Evolutionary conservation across 179 eudicot genomes (phyloP), one percentile per base, ranked within the genome.

Genomic region (Drosera spatulata): DNA sequence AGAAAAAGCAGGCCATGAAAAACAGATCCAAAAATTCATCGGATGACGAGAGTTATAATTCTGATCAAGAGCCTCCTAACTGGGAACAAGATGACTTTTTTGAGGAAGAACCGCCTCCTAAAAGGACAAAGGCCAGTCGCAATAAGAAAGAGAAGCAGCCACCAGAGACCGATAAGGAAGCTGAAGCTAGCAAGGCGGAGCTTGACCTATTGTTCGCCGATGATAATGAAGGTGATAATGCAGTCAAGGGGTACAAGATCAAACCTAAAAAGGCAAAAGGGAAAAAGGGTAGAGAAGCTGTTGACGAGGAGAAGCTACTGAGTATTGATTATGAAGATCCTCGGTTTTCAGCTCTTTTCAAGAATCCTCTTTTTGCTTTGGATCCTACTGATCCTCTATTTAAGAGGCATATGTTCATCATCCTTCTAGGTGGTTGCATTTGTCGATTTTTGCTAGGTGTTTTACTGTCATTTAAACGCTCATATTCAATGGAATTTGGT

Each of bases 381-480:
- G 99, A 93, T 69, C 98, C 99, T 42, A 93, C 99, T 4, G 95
- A 88, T 72, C 96, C 99, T 62, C 86, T 84, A 39, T 93, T 80
- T 70, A 86, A 86, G 72, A 88, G 99, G 99, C 88, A 73, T 57
- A n/a, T 14, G 42, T 10, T 52, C 14, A 11, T 3, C 15, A 3
- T 52, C 14, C 2, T 52, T n/a, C 33, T 22, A 22, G 33, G 33
- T 22, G 33, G 33, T 22, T 22, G 33, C 33, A 22, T 22, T 22
- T 22, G 1, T 22, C 33, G 33, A 22, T 22, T 22, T 22, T 22
- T 22, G 33, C 33, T 22, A 22, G 33, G 33, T 22, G 33, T 4
- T 33, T n/a, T 52, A 22, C 6, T 52, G 22, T 6, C 15, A 52
- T n/a, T 22, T 11, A 33, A 10, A n/a, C 2, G 55, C 55, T 33